phyloP scores from a whole-genome alignment of 176 grass and related monocot species.

The Zoysia pacifica region DNA sequence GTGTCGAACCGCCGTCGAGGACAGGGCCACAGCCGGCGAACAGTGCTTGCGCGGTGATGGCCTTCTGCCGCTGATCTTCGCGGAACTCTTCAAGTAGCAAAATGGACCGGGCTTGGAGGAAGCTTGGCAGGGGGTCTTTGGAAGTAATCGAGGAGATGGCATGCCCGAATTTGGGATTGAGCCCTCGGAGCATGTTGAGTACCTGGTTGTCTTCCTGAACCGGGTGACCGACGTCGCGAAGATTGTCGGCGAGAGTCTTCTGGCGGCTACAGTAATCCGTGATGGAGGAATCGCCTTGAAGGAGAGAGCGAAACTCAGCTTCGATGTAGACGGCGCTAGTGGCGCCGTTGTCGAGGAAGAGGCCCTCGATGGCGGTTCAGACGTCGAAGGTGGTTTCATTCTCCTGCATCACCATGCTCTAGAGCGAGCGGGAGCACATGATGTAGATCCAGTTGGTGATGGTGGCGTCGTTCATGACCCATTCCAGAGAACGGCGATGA shows the following conservation, averaged over 20 bases:
- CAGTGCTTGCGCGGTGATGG: too few species aligned
- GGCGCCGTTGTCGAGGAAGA: background rate
- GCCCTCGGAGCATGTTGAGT: background rate
- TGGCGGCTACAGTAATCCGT: background rate
- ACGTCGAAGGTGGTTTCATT: background rate
- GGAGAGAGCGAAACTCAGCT: background rate
- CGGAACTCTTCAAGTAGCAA: too few species aligned
- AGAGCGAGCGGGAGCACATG: background rate
- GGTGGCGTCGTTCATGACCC: background rate
- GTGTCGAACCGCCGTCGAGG: too few species aligned
- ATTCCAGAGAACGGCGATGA: background rate
- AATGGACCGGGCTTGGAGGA: too few species aligned
- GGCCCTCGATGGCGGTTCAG: background rate
- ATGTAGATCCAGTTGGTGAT: background rate
- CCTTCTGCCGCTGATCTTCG: too few species aligned
- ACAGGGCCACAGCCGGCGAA: too few species aligned
- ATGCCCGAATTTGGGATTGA: background rate
- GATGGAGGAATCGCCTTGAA: background rate
- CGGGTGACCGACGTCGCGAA: background rate
- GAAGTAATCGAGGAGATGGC: too few species aligned
- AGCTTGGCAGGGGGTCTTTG: too few species aligned
- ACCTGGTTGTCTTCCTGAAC: background rate
- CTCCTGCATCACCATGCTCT: background rate
- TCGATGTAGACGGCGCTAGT: background rate
- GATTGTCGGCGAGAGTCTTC: background rate